A percentile compares a stretch with the other conserved stretches of the same genome.
Conservation (phyloP, 2,329 filamentous ascomycete species). For the Colletotrichum tabaci region DNA sequence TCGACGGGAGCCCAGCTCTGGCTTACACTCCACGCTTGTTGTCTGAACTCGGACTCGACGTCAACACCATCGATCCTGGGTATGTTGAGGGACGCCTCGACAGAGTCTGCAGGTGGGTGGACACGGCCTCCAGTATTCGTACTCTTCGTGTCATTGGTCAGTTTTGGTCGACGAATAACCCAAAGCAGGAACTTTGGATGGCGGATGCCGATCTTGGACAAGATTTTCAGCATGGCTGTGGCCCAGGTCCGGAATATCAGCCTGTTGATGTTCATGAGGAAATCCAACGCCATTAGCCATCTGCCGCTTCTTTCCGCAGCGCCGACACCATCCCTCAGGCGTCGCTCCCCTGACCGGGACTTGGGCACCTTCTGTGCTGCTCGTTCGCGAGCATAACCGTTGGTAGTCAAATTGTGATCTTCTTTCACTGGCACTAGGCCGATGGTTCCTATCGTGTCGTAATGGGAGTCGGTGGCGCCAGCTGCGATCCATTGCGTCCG, state of each 20-base stretch:
- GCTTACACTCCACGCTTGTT: slow-evolving; percentile 63
- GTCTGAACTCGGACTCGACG: slow-evolving; percentile 84
- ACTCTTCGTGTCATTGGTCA: slow-evolving; percentile 38
- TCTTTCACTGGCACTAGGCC: slow-evolving; percentile 69
- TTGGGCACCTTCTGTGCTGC: slow-evolving; percentile 72
- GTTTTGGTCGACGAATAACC: slow-evolving; percentile 59
- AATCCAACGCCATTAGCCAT: slow-evolving; percentile 83
- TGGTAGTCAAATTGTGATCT: slow-evolving; percentile 59
- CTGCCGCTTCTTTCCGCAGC: slow-evolving; percentile 83
- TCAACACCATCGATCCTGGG: slow-evolving; percentile 78
- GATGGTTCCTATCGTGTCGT: slow-evolving; percentile 68
- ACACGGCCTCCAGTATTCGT: slow-evolving; percentile 12
- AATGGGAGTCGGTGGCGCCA: slow-evolving; percentile 62
- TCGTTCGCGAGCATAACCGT: slow-evolving; percentile 79
- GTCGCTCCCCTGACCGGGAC: slow-evolving; percentile 60
- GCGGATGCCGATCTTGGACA: slow-evolving; percentile 73
- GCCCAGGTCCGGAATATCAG: slow-evolving; percentile 73
- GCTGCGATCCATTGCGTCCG: slow-evolving; percentile 66
- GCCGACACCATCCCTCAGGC: slow-evolving; percentile 78
- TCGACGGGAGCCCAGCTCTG: slow-evolving; percentile 57
- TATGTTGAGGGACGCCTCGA: slow-evolving; percentile 60
- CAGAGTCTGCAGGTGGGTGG: background rate
- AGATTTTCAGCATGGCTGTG: slow-evolving; percentile 65
- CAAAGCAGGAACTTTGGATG: slow-evolving; percentile 75
- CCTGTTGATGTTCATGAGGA: slow-evolving; percentile 81